A percentile compares a stretch with the other conserved stretches of the same genome.
phyloP scores from a whole-genome alignment of 352 stramenopile genomes.

The Phytophthora multivora region DNA sequence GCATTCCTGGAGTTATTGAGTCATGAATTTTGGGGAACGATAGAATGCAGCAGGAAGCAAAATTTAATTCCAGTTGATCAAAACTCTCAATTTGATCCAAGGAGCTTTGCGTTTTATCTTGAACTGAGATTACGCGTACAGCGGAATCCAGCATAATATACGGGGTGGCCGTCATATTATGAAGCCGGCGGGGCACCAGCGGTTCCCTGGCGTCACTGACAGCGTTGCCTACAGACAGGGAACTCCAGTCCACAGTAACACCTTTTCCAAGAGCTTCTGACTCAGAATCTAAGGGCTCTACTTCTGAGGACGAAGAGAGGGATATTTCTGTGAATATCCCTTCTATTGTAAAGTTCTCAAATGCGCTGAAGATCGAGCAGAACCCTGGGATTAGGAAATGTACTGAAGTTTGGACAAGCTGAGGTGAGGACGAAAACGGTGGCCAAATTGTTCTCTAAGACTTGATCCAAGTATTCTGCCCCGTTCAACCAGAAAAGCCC shows the following conservation, averaged over 20 bases:
- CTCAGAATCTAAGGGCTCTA: neutral
- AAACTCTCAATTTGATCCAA: too few relatives aligned
- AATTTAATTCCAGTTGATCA: too few relatives aligned
- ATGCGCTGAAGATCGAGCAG: neutral
- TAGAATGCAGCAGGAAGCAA: too few relatives aligned
- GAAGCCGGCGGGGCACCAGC: too few relatives aligned
- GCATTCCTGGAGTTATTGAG: neutral
- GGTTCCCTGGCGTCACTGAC: too few relatives aligned
- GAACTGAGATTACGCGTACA: too few relatives aligned
- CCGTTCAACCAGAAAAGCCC: neutral
- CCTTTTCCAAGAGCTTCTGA: neutral
- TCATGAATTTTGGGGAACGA: too few relatives aligned
- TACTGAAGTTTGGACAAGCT: neutral
- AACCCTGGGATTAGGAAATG: neutral
- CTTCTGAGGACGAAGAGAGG: neutral
- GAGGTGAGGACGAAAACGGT: neutral
- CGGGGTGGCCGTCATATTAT: too few relatives aligned
- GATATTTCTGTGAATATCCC: neutral
- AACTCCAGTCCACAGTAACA: too few relatives aligned
- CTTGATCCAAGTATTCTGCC: neutral
- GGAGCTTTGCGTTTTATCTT: too few relatives aligned
- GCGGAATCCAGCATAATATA: too few relatives aligned
- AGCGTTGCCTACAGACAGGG: too few relatives aligned
- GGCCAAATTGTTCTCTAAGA: neutral
- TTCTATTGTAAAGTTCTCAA: neutral